Conservation (phyloP, 225 moss, liverwort and hornwort species). For the Straminergon stramineum region DNA sequence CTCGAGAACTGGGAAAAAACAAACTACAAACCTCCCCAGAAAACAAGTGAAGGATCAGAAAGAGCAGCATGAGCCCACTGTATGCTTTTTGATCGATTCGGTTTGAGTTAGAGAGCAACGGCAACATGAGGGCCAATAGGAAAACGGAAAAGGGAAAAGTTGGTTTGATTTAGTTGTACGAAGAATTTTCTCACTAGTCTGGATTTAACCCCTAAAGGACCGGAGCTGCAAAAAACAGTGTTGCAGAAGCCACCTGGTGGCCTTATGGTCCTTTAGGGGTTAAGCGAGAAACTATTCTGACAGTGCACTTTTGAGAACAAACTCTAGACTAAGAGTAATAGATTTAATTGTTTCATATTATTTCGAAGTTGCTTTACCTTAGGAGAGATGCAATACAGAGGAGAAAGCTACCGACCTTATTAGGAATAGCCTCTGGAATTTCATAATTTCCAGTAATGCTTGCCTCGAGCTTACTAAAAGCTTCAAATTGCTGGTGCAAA, state of each 20-base stretch:
- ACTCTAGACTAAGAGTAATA: neutral
- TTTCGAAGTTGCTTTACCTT: neutral
- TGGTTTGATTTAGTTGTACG: neutral
- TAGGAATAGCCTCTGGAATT: constrained; percentile 52
- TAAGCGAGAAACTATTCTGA: neutral
- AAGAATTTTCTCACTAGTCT: neutral
- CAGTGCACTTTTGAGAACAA: neutral
- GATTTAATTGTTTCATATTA: neutral
- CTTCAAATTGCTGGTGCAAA: constrained; percentile 49
- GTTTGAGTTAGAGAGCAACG: neutral
- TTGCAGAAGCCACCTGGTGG: too few species aligned
- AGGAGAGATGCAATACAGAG: neutral
- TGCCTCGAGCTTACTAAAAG: constrained; percentile 52
- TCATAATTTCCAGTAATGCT: constrained; percentile 35
- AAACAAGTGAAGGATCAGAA: neutral
- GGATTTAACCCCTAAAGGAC: neutral
- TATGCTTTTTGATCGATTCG: neutral
- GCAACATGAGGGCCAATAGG: neutral
- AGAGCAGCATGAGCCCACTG: neutral
- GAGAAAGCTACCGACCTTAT: constrained; percentile 24
- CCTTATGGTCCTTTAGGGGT: too few species aligned
- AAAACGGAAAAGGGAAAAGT: neutral
- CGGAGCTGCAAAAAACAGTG: too few species aligned
- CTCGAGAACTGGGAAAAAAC: neutral
- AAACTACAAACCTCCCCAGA: neutral